Percentiles rank a stretch among this genome's conserved stretches.
phyloP scores from a whole-genome alignment of 164 flowering plant species.

The Stephania japonica region DNA sequence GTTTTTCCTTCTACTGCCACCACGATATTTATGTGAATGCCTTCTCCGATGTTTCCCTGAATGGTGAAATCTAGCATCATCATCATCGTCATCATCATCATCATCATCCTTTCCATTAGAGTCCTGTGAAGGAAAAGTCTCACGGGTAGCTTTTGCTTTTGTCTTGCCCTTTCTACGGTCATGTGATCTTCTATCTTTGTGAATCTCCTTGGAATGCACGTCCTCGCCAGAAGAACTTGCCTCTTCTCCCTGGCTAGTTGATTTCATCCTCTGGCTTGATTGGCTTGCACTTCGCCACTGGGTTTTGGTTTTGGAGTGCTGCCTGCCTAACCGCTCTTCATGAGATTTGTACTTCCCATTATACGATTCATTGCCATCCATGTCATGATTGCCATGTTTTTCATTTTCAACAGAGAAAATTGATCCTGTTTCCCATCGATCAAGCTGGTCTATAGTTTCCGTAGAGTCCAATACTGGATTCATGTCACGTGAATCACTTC shows the following conservation, averaged over 20 bases:
- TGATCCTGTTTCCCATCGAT: slow-evolving; percentile 4
- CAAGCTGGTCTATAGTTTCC: background rate
- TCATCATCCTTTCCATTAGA: background rate
- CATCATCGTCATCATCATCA: too few relatives aligned
- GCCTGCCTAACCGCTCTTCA: slow-evolving; percentile 1
- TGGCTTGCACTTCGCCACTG: background rate
- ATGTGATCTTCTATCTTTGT: background rate
- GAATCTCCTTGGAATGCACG: background rate
- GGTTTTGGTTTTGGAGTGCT: background rate
- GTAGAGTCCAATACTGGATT: slow-evolving; percentile 2
- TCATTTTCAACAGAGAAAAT: slow-evolving; percentile 3
- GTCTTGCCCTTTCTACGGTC: background rate
- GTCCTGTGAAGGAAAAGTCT: background rate
- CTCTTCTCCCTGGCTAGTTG: slow-evolving; percentile 5
- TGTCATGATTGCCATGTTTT: slow-evolving; percentile 2
- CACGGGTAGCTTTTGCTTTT: background rate
- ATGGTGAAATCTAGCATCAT: background rate
- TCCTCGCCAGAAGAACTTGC: slow-evolving; percentile 9
- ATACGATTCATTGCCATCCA: slow-evolving; percentile 1
- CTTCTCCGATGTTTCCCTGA: background rate
- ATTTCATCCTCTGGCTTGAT: background rate
- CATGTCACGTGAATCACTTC: slow-evolving; percentile 5
- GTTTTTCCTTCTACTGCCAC: background rate
- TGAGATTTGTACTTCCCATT: background rate
- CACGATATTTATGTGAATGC: background rate